Conservation (phyloP, 73 alveolate genomes). For the Tetrahymena thermophila region DNA sequence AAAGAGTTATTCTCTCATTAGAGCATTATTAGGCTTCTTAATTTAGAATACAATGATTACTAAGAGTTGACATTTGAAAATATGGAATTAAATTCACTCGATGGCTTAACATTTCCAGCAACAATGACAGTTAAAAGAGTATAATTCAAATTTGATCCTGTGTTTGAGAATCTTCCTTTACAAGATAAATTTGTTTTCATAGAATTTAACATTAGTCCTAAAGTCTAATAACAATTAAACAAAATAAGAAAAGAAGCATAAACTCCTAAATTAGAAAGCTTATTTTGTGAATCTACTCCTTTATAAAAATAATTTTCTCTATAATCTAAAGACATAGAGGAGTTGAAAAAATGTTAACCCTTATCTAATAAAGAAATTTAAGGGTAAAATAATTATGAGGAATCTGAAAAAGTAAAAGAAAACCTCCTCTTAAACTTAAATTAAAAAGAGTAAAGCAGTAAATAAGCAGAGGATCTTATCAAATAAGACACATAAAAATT, state of each 20-base stretch:
- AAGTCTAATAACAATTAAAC: not conserved
- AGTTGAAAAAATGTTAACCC: no score
- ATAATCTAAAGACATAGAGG: not conserved
- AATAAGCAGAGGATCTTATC: not conserved
- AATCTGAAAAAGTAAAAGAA: not conserved
- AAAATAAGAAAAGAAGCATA: not conserved
- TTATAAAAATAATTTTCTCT: not conserved
- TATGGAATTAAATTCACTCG: not conserved
- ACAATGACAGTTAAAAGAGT: not conserved
- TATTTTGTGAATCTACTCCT: no score
- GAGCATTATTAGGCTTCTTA: not conserved
- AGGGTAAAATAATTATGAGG: not conserved
- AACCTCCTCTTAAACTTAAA: not conserved
- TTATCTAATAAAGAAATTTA: no score
- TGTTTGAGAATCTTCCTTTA: not conserved
- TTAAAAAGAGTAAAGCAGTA: not conserved
- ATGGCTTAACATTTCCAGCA: not conserved
- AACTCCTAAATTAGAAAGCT: not conserved
- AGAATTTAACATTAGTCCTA: not conserved
- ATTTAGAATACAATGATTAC: not conserved
- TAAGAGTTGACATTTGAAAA: not conserved
- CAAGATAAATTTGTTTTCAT: not conserved
- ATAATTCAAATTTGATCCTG: not conserved
- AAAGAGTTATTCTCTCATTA: not conserved
- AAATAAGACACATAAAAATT: not conserved